Conservation (phyloP, 306 rosid species). For the Gleditsia sinensis region DNA sequence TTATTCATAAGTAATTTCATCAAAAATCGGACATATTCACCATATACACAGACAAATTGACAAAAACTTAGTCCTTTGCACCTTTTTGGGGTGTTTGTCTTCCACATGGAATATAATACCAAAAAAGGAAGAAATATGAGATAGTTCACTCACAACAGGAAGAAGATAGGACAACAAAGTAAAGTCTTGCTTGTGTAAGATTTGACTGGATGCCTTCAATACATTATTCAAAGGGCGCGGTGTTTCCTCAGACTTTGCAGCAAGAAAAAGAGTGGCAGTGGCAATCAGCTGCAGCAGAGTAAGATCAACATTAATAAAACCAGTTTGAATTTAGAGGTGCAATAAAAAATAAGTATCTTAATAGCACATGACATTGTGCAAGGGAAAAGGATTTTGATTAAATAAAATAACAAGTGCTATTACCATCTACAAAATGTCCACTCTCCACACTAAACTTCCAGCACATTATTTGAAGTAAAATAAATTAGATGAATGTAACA, state of each 20-base stretch:
- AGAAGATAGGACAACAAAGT: conserved; percentile 53
- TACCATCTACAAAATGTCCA: background rate
- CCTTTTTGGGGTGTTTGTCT: background rate
- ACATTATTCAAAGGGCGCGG: conserved; percentile 66
- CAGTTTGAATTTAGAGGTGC: background rate
- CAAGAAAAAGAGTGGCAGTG: conserved; percentile 75
- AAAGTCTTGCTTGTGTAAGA: conserved; percentile 64
- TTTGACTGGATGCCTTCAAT: conserved; percentile 61
- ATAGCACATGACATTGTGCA: background rate
- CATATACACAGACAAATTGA: background rate
- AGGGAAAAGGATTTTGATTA: background rate
- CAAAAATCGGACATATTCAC: background rate
- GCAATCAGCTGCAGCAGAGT: conserved; percentile 66
- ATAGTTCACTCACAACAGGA: conserved; percentile 57
- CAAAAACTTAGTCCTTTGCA: background rate
- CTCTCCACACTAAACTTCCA: background rate
- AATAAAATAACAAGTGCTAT: background rate
- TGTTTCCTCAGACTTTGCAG: conserved; percentile 81
- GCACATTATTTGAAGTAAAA: background rate
- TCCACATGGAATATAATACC: background rate
- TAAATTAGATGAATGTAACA: background rate
- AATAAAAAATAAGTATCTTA: background rate
- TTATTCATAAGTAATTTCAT: background rate
- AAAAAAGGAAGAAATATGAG: background rate
- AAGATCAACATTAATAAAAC: background rate